A percentile compares a stretch with the other conserved stretches of the same genome.
phyloP scores from a whole-genome alignment of 257 asterid genomes.

The Solanum chilense region DNA sequence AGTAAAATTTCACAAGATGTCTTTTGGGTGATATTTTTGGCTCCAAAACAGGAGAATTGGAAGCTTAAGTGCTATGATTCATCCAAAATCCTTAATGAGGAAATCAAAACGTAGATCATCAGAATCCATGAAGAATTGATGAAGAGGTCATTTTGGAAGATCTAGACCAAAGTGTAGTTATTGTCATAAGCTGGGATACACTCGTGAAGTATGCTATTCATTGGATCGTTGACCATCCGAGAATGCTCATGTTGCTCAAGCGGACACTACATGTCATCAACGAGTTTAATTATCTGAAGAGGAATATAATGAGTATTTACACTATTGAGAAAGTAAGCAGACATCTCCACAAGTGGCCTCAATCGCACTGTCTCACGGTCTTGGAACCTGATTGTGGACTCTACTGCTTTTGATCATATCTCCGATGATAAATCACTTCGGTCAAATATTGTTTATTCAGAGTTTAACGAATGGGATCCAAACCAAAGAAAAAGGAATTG shows the following conservation, averaged over 20 bases:
- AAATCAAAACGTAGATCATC: background rate
- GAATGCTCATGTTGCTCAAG: background rate
- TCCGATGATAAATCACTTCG: background rate
- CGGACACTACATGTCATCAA: background rate
- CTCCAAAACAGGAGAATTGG: background rate
- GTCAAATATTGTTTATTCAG: background rate
- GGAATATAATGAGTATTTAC: background rate
- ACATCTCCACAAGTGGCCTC: background rate
- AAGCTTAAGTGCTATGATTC: background rate
- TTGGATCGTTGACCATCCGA: background rate
- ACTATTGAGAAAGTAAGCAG: background rate
- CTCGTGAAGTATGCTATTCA: background rate
- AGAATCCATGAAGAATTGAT: background rate
- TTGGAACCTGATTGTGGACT: background rate
- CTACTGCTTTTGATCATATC: background rate
- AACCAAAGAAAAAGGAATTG: background rate
- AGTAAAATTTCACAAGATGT: background rate
- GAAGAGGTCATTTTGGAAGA: background rate
- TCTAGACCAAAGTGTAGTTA: background rate
- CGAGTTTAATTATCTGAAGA: background rate
- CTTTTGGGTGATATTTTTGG: background rate
- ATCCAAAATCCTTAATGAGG: background rate
- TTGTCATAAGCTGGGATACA: background rate
- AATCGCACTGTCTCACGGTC: background rate
- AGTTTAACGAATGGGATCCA: background rate